A percentile compares a stretch with the other conserved stretches of the same genome.
phyloP scores from a whole-genome alignment of 805 yeast species.

The Starmerella vitae region DNA sequence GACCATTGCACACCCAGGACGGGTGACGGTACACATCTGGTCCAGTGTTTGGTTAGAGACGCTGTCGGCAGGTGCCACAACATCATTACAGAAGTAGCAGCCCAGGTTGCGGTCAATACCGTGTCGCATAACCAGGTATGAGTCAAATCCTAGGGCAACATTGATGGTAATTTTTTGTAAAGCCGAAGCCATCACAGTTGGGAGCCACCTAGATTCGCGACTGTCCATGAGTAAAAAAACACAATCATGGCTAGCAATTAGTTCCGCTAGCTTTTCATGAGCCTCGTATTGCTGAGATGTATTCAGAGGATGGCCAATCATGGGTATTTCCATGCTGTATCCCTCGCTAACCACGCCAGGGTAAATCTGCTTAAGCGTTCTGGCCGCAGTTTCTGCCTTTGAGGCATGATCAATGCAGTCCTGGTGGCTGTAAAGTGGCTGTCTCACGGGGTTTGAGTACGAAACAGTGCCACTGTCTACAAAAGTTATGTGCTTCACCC shows the following conservation, averaged over 20 bases:
- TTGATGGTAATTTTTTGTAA: conserved; percentile 64
- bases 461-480: conserved; percentile 85
- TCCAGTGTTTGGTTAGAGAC: conserved; percentile 79
- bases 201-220: conserved; percentile 95
- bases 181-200: conserved; percentile 65
- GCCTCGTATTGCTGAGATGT: conserved; percentile 41
- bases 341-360: conserved; percentile 67
- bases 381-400: conserved; percentile 72
- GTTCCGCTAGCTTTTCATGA: conserved; percentile 38
- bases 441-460: conserved; percentile 90
- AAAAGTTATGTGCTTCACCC: conserved; percentile 69
- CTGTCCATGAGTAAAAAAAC: conserved; percentile 81
- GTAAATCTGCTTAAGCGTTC: conserved; percentile 52
- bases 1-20: conserved; percentile 87
- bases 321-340: conserved; percentile 61
- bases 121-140: conserved; percentile 87
- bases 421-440: conserved; percentile 68
- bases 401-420: conserved; percentile 68
- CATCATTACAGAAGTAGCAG: conserved; percentile 92
- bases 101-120: conserved; percentile 56
- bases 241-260: conserved; percentile 59
- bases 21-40: conserved; percentile 97
- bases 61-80: conserved; percentile 85
- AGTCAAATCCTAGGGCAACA: conserved; percentile 91
- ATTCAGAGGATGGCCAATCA: conserved; percentile 84